A percentile compares a stretch with the other conserved stretches of the same genome.
Conservation (phyloP, 805 yeast genomes). For the Myxozyma neotropica region DNA sequence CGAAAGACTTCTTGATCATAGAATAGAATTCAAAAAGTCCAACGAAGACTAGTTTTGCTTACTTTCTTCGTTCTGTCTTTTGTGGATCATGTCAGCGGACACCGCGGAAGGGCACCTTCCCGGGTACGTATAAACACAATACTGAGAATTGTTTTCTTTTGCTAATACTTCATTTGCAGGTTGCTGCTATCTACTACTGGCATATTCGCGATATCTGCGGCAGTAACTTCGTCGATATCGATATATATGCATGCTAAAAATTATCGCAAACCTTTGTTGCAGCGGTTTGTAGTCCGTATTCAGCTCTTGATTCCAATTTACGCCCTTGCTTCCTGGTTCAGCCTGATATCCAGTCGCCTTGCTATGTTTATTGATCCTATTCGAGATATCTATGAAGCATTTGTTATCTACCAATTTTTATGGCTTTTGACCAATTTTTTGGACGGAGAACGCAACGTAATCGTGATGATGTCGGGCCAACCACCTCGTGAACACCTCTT, state of each 20-base stretch:
- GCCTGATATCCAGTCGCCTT: conserved; percentile 50
- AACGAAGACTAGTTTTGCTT: background rate
- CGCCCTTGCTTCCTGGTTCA: conserved; percentile 35
- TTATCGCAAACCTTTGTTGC: conserved; percentile 87
- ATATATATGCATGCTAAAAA: conserved; percentile 61
- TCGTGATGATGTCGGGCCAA: conserved; percentile 69
- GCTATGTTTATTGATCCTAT: conserved; percentile 63
- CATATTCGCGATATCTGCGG: conserved; percentile 23
- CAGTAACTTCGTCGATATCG: conserved; percentile 38
- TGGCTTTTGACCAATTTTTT: conserved; percentile 76
- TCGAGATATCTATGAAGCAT: conserved; percentile 91
- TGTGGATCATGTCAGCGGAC: background rate
- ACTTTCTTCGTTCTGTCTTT: too few species aligned
- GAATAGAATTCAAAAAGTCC: too few species aligned
- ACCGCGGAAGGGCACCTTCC: conserved; percentile 15
- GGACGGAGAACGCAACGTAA: conserved; percentile 90
- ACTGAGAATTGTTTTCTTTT: background rate
- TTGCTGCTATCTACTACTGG: conserved; percentile 24
- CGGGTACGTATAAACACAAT: background rate
- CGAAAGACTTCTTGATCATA: too few species aligned
- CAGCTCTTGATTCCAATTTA: conserved; percentile 54
- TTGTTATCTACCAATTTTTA: conserved; percentile 92
- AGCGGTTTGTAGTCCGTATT: conserved; percentile 79
- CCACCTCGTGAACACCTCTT: conserved; percentile 67
- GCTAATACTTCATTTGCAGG: background rate